Base-by-base conservation (phyloP, 2,329 filamentous ascomycete species). In the Trichoderma atrobrunneum region DNA sequence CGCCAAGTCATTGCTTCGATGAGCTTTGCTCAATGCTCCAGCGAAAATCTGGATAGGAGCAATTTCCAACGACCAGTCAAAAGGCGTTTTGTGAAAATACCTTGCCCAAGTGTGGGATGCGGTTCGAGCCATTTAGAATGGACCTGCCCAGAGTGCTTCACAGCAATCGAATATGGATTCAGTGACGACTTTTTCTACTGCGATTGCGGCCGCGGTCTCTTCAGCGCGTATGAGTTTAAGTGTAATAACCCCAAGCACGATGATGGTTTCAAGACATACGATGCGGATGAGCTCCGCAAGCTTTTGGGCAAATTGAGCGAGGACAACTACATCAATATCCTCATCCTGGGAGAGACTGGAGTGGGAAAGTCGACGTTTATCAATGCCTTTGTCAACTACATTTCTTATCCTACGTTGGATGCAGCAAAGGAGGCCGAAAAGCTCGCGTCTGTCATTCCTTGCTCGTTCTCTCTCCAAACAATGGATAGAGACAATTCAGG, bases 301-400 rank as follows among this genome's bases (percentile, higher is more conserved):
- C 32, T 14, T n/a, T 72, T n/a, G 24, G 28, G 11, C 5, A 21
- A 60, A n/a, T 8, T 73, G 1, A 14, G 65, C 1, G 43, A 28
- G 0, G 48, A 48, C 12, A 76, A 81, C 2, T 76, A 80, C 21
- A 67, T 82, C 30, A 86, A 85, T 57, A 83, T 86, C 21, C 73
- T 86, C 28, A 81, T 87, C 5, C 77, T 86, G 0, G 84, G 85
- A 0, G 84, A 86, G 74, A 85, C 84, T 0, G 85, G 84, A 0
- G 85, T 85, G 0, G 85, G 85, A 0, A 86, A 87, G 67, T 84
- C 82, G 1, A 86, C 85, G 0, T 86, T 82, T 56, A 85, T 86
- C 76, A 87, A 86, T 61, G 81, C 84, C 0, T 84, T 86, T 39
- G 74, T 83, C 74, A 86, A 86, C 72, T 86, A 86, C 70, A 72